Evolutionary conservation across 2,329 filamentous ascomycete species (phyloP), one percentile per base, ranked within the genome.

Genomic region (Lachnellula cervina): DNA sequence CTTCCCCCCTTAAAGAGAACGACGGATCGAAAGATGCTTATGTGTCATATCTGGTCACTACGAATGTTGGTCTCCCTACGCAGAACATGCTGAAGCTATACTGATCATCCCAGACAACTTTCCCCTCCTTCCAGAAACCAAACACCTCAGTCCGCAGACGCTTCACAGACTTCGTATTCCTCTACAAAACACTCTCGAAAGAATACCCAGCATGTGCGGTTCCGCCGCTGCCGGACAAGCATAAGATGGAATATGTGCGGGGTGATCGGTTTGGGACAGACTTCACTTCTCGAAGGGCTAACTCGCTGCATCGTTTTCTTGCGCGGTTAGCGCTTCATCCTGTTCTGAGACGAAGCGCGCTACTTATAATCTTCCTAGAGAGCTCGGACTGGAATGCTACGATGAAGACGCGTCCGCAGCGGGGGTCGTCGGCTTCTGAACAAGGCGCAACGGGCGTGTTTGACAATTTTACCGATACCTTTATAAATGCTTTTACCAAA

Each of bases 211-310:
- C 90, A 75, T 90, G 88, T 72, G 94, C 94, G 48, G 90, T 99
- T 3, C 94, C 94, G 32, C 94, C 94, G 47, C 79, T 99, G 52
- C 94, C 94, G 52, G 94, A 97, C 75, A 99, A 97, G 79, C 93
- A 97, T 78, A 95, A 95, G 74, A 96, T 99, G 89, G 91, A 96
- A 69, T 97, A 97, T 70, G 94, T 97, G 51, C 89, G 92, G 37
- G 94, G 94, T 64, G 93, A 97, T 76, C 88, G 94, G 60, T 99
- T 99, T 73, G 91, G 92, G 8, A 75, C 87, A 49, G 94, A 97
- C 74, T 99, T 99, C 71, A 99, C 91, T 35, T 80, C 84, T 46
- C 86, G 94, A 35, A 85, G 94, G 64, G 91, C 90, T 50, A 88
- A 92, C 77, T 97, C 92, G 3, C 80, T 99, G 51, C 87, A 95